Evolutionary conservation across 2,329 filamentous ascomycete genomes (phyloP).

Genomic region (Cercospora citrullina): DNA sequence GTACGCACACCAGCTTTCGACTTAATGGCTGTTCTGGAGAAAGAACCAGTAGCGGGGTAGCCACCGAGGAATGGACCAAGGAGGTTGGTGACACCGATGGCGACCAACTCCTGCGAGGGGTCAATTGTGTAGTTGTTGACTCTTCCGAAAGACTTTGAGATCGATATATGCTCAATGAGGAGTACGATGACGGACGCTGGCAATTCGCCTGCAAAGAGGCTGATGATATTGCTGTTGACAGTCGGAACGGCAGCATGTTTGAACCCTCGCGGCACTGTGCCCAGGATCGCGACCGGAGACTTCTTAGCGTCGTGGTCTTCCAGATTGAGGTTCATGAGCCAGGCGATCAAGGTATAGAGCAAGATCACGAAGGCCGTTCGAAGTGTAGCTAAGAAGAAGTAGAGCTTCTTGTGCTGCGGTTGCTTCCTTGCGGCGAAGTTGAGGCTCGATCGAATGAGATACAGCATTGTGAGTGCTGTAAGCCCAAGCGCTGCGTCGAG

Average conservation of each 20-base stretch:
- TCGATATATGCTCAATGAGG: slow-evolving; percentile 94
- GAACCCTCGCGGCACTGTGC: slow-evolving; percentile 80
- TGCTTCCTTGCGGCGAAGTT: slow-evolving; percentile 66
- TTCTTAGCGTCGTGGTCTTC: slow-evolving; percentile 30
- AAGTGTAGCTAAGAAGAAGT: slow-evolving; percentile 90
- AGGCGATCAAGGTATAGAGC: slow-evolving; percentile 89
- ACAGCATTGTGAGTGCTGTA: slow-evolving; percentile 76
- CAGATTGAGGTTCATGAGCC: slow-evolving; percentile 71
- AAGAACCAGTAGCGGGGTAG: slow-evolving; percentile 91
- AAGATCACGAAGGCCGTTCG: slow-evolving; percentile 89
- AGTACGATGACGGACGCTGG: slow-evolving; percentile 91
- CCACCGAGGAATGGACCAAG: slow-evolving; percentile 88
- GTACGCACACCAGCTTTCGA: slow-evolving; percentile 94
- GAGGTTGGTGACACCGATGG: slow-evolving; percentile 87
- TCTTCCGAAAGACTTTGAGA: slow-evolving; percentile 93
- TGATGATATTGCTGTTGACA: slow-evolving; percentile 66
- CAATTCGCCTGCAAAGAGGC: slow-evolving; percentile 67
- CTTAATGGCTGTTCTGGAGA: slow-evolving; percentile 94
- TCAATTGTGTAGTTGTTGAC: slow-evolving; percentile 96
- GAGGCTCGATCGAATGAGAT: slow-evolving; percentile 69
- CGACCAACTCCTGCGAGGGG: slow-evolving; percentile 92
- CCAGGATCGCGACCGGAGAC: slow-evolving; percentile 71
- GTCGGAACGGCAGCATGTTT: slow-evolving; percentile 72
- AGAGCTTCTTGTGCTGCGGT: slow-evolving; percentile 68
- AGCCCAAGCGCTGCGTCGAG: slow-evolving; percentile 87